Conservation (phyloP, 768 basidiomycete genomes). For the Phlebiopsis gigantea region DNA sequence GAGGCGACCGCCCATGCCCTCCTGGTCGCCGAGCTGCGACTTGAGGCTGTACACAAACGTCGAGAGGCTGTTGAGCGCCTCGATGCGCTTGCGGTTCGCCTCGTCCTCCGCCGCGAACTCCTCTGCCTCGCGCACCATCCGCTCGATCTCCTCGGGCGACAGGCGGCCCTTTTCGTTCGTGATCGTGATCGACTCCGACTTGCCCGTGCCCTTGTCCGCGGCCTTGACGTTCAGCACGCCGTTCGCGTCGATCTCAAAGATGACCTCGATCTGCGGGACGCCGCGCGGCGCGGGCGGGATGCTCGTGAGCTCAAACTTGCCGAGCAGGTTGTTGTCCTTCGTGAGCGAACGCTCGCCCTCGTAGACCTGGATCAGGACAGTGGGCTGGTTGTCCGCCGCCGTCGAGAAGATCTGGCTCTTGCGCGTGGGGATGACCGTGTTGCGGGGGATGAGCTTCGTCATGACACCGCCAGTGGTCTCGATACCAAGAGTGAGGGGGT, state of each 20-base stretch:
- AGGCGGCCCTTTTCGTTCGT: slow-evolving; percentile 92
- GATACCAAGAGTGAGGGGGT: slow-evolving; percentile 96
- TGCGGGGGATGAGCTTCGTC: slow-evolving; percentile 95
- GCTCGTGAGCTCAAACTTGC: slow-evolving; percentile 89
- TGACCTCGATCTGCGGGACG: slow-evolving; percentile 95
- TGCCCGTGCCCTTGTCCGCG: slow-evolving; percentile 92
- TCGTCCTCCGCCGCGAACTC: slow-evolving; percentile 80
- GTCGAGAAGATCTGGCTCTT: slow-evolving; percentile 93
- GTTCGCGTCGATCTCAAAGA: slow-evolving; percentile 63
- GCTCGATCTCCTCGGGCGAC: slow-evolving; percentile 66
- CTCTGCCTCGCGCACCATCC: slow-evolving; percentile 93
- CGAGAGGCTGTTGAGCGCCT: slow-evolving; percentile 77
- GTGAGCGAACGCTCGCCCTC: slow-evolving; percentile 97
- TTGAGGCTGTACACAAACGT: slow-evolving; percentile 84
- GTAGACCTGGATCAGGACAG: slow-evolving; percentile 94
- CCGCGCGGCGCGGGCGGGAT: slow-evolving; percentile 96
- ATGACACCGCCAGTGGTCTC: slow-evolving; percentile 98
- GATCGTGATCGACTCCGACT: slow-evolving; percentile 87
- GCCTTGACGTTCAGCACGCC: slow-evolving; percentile 82
- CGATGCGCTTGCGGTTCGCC: slow-evolving; percentile 75
- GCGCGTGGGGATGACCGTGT: slow-evolving; percentile 97
- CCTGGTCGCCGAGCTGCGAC: slow-evolving; percentile 78
- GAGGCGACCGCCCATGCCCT: slow-evolving; percentile 89
- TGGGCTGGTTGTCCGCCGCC: slow-evolving; percentile 89
- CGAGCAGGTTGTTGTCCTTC: slow-evolving; percentile 97